Base-by-base conservation (phyloP, 2,329 filamentous ascomycete species). In the Phaeoacremonium minimum region DNA sequence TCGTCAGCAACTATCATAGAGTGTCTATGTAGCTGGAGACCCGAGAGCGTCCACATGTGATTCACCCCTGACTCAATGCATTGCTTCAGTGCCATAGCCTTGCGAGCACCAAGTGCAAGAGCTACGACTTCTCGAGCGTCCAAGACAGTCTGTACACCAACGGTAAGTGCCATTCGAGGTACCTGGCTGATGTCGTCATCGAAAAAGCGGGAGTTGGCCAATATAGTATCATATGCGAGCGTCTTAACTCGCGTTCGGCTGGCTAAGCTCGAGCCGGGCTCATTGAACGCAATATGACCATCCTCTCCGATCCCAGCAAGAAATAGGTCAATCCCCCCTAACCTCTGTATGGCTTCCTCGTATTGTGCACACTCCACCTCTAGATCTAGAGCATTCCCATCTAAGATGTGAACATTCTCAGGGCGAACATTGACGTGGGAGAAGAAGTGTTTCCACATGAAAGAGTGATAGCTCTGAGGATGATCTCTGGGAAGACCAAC, bases 361-460 rank as follows among this genome's bases (percentile, higher is more conserved):
- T 87, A 89, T 7, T 69, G 68, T n/a, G 78, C 69, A 55, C 84
- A 88, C 56, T 89, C 84, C 32, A 74, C 75, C 43, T 79, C 75
- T 5, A 87, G 71, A 50, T 87, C 77, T 4, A 72, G 60, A 0
- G 83, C 83, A 48, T 86, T 87, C 47, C 84, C 83, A 52, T 87
- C 74, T 14, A 88, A 71, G 50, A 89, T 84, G 55, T 89, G 78
- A 46, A 87, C 78, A 42, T 70, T 86, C 43, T 72, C 67, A 1
- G 84, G 83, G 37, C 75, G 70, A 42, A 89, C 77, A 55, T 89
- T 80, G 48, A 88, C 76, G 45, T 71, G 83, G 30, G 79, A 80
- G 66, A 90, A 89, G 64, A 89, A 85, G 61, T 88, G 73, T 61
- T 79, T 80, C 71, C 85, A 87, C 85, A 89, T 89, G 67, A 87